Evolutionary conservation across 2,329 filamentous ascomycete genomes (phyloP).

Genomic region (Fusarium vanettenii): DNA sequence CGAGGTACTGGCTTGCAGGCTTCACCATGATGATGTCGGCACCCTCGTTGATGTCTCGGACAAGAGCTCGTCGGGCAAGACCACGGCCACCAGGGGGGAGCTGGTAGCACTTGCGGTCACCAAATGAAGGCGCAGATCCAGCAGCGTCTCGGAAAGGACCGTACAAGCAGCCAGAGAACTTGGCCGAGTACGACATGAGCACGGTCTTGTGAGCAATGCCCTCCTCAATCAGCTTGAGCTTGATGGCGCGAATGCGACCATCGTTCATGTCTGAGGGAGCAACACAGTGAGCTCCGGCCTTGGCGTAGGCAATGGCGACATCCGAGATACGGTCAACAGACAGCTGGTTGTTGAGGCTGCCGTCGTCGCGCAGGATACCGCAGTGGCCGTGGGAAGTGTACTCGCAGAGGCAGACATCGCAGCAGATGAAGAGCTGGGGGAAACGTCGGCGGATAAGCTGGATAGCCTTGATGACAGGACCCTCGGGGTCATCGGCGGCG

Average conservation of each 20-base stretch:
- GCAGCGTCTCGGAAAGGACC: conserved; percentile 97
- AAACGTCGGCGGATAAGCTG: conserved; percentile 86
- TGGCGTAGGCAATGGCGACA: conserved; percentile 97
- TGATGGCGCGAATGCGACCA: conserved; percentile 95
- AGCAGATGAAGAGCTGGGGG: conserved; percentile 89
- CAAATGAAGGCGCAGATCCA: conserved; percentile 89
- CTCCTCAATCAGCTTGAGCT: conserved; percentile 95
- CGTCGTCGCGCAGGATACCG: conserved; percentile 93
- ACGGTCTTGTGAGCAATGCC: conserved; percentile 91
- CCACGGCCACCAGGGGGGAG: conserved; percentile 92
- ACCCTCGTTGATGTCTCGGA: conserved; percentile 90
- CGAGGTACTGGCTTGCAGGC: conserved; percentile 93
- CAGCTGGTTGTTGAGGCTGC: conserved; percentile 89
- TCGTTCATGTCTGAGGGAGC: conserved; percentile 99
- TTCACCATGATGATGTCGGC: conserved; percentile 99
- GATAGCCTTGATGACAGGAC: conserved; percentile 90
- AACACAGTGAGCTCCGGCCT: conserved; percentile 94
- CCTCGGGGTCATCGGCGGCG: conserved; percentile 90
- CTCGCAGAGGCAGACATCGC: conserved; percentile 97
- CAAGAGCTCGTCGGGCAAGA: conserved; percentile 89
- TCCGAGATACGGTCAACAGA: conserved; percentile 96
- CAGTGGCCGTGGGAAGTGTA: conserved; percentile 99
- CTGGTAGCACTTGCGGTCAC: conserved; percentile 97
- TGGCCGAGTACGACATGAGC: conserved; percentile 98
- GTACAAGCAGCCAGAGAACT: conserved; percentile 96